These are phyloP conservation scores for Parmelia sp. DNA, from an alignment of 495 filamentous ascomycete genomes.

Conservation along the genomic window DNA sequence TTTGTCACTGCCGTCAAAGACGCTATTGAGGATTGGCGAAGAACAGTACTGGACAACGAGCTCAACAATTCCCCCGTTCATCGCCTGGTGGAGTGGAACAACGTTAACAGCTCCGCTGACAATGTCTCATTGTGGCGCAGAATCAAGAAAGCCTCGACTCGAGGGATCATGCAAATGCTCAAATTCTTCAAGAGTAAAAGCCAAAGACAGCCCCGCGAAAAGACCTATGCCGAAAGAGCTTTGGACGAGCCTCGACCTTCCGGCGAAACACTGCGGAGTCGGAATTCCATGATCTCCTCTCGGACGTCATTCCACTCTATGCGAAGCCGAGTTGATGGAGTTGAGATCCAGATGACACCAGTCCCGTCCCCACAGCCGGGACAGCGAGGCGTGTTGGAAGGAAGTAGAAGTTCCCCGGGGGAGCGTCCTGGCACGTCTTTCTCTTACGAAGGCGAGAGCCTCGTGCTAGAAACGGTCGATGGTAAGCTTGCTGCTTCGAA, in stretches of 20 bases:
- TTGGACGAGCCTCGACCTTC: slow-evolving; percentile 56
- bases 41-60: slow-evolving; percentile 86
- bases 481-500: slow-evolving; percentile 34
- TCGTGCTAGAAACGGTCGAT: slow-evolving; percentile 10
- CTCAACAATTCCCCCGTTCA: slow-evolving; percentile 96
- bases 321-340: slow-evolving; percentile 32
- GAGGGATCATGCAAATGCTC: slow-evolving; percentile 54
- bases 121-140: slow-evolving; percentile 79
- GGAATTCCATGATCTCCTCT: slow-evolving; percentile 55
- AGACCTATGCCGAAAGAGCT: slow-evolving; percentile 40
- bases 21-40: slow-evolving; percentile 94
- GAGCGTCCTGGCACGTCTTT: slow-evolving; percentile 34
- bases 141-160: slow-evolving; percentile 83
- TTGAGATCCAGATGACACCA: slow-evolving; percentile 87
- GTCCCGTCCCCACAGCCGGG: slow-evolving; percentile 75
- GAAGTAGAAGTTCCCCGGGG: slow-evolving; percentile 29
- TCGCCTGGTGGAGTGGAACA: slow-evolving; percentile 77
- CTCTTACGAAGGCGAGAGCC: slow-evolving; percentile 22
- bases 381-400: slow-evolving; percentile 23
- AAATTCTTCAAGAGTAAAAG: slow-evolving; percentile 42
- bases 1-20: slow-evolving; percentile 88
- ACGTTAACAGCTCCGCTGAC: slow-evolving; percentile 88
- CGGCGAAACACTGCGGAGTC: slow-evolving; percentile 54
- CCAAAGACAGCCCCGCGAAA: slow-evolving; percentile 37
- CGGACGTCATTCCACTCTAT: slow-evolving; percentile 55